Evolutionary conservation across 2,329 filamentous ascomycete species (phyloP).

Genomic region (Cladosporium sp.): DNA sequence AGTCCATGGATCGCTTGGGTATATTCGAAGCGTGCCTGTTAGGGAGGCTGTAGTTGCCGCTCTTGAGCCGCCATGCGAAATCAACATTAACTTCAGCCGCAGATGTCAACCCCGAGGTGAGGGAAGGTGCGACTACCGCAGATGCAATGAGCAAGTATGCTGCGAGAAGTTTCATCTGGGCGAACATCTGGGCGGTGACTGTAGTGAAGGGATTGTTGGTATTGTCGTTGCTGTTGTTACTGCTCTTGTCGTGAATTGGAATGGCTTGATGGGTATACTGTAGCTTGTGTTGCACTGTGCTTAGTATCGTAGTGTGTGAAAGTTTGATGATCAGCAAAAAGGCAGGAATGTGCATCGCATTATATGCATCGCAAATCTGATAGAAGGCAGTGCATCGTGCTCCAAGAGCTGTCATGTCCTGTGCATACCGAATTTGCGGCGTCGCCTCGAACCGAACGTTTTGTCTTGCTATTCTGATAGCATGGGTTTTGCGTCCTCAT

Average conservation of each 20-base stretch:
- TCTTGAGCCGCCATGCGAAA: not conserved
- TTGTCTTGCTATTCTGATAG: not conserved
- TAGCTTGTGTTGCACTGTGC: no score
- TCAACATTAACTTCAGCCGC: not conserved
- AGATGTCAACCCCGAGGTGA: not conserved
- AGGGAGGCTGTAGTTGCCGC: not conserved
- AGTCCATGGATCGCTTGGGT: not conserved
- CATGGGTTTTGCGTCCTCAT: not conserved
- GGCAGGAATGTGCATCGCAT: not conserved
- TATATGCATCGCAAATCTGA: not conserved
- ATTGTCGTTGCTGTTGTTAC: not conserved
- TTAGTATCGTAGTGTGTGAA: not conserved
- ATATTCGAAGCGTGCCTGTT: not conserved
- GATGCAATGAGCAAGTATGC: not conserved
- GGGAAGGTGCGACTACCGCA: not conserved
- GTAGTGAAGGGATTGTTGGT: not conserved
- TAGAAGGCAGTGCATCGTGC: not conserved
- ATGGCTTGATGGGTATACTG: not conserved
- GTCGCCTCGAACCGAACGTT: not conserved
- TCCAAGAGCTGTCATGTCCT: not conserved
- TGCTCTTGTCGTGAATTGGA: not conserved
- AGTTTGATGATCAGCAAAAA: not conserved
- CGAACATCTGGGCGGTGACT: not conserved
- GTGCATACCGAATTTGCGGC: not conserved
- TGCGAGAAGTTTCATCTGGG: not conserved